phyloP scores from a whole-genome alignment of 305 asterid species.

The Rubia tinctorum region DNA sequence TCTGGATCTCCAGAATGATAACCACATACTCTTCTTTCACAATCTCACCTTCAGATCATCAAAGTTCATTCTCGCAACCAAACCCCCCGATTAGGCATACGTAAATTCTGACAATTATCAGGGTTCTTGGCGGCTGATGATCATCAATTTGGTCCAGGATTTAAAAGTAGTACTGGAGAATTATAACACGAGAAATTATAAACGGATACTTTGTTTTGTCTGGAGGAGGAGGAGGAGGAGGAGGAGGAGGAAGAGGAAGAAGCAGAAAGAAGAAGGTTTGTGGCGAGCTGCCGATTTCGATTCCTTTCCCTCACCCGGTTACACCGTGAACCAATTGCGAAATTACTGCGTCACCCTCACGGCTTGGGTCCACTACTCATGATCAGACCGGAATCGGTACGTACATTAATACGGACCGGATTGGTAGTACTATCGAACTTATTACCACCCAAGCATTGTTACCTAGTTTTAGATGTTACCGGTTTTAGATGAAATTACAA shows the following conservation, averaged over 20 bases:
- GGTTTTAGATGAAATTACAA: no score
- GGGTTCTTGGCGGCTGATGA: neutral
- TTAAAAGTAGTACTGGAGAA: neutral
- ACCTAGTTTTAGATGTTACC: no score
- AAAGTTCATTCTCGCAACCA: slow-evolving; percentile 1
- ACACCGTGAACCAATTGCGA: neutral
- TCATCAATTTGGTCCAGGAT: neutral
- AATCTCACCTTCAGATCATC: slow-evolving; percentile 12
- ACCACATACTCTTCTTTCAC: slow-evolving; percentile 55
- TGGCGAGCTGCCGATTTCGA: slow-evolving; percentile 7
- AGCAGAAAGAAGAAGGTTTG: neutral
- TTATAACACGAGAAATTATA: neutral
- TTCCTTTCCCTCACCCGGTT: slow-evolving; percentile 5
- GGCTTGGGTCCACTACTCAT: neutral
- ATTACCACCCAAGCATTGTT: no score
- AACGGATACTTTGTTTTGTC: neutral
- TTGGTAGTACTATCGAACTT: no score
- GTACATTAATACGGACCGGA: neutral
- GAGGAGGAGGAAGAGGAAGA: neutral
- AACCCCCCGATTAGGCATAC: neutral
- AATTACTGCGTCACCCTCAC: neutral
- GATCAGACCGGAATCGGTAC: neutral
- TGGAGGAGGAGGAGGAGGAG: neutral
- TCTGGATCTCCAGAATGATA: slow-evolving; percentile 94
- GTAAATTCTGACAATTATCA: neutral